Evolutionary conservation across 345 rosid species (phyloP).

Genomic region (Turnera subulata): DNA sequence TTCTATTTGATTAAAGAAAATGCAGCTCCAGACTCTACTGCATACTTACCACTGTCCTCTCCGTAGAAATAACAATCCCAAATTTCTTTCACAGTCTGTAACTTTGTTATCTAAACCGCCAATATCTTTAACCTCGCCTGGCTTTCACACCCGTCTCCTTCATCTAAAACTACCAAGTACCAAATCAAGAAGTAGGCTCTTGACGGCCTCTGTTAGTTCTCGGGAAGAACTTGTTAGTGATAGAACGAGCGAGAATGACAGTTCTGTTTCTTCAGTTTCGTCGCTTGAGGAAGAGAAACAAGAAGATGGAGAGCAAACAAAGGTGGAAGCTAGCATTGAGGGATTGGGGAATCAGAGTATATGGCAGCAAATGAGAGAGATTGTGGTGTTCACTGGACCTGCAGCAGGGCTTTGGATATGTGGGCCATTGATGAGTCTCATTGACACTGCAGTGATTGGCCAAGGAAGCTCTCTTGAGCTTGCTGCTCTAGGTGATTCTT

Average conservation of each 20-base stretch:
- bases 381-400: slow-evolving; percentile 75
- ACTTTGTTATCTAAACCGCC: slow-evolving; percentile 15
- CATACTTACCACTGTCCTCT: slow-evolving; percentile 20
- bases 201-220: slow-evolving; percentile 29
- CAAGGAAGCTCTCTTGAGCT: slow-evolving; percentile 94
- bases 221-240: slow-evolving; percentile 26
- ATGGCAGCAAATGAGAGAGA: slow-evolving; percentile 81
- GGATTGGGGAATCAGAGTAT: slow-evolving; percentile 57
- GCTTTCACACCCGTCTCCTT: not conserved
- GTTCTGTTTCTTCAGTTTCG: slow-evolving; percentile 8
- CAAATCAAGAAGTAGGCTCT: slow-evolving; percentile 6
- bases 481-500: slow-evolving; percentile 72
- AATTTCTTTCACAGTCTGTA: slow-evolving; percentile 21
- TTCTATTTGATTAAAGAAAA: slow-evolving; percentile 10
- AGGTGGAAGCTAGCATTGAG: slow-evolving; percentile 20
- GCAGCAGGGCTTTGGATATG: slow-evolving; percentile 86
- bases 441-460: slow-evolving; percentile 86
- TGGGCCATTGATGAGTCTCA: slow-evolving; percentile 94
- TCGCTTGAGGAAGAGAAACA: slow-evolving; percentile 7
- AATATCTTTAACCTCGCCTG: slow-evolving; percentile 8
- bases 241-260: slow-evolving; percentile 1
- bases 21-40: slow-evolving; percentile 36
- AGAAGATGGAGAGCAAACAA: slow-evolving; percentile 12
- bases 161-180: slow-evolving; percentile 10
- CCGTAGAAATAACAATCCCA: slow-evolving; percentile 20